Evolutionary conservation across 1,139 yeast genomes (phyloP).

Genomic region (Sugiyamaella paludigena): DNA sequence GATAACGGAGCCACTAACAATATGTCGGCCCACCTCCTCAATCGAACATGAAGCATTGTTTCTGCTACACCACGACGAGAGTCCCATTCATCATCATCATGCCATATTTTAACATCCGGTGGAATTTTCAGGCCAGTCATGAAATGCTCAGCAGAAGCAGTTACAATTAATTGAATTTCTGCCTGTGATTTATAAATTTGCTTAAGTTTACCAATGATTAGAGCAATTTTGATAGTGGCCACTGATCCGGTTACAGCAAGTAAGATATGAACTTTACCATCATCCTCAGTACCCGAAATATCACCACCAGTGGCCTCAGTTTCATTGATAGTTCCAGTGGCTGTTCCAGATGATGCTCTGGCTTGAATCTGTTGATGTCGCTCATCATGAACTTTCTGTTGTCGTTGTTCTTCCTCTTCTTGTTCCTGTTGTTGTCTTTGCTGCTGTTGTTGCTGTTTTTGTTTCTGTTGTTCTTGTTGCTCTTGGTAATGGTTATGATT

Average conservation of each 20-base stretch:
- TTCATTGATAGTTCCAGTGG: not conserved
- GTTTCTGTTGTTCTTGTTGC: no score
- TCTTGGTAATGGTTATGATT: not conserved
- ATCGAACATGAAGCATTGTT: constrained; percentile 77
- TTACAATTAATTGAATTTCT: constrained; percentile 81
- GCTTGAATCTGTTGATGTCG: no score
- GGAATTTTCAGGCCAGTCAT: constrained; percentile 73
- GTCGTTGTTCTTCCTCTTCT: no score
- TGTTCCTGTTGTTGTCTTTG: no score
- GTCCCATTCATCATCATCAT: constrained; percentile 93
- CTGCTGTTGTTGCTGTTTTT: no score
- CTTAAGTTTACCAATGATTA: constrained; percentile 28
- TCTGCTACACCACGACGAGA: constrained; percentile 52
- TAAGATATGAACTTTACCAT: constrained; percentile 71
- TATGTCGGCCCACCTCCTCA: constrained; percentile 94
- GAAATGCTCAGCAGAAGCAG: constrained; percentile 81
- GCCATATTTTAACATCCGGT: constrained; percentile 83
- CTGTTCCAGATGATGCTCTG: no score
- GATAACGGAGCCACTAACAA: constrained; percentile 88
- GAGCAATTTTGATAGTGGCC: constrained; percentile 78
- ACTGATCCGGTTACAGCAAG: constrained; percentile 95
- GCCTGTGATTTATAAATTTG: constrained; percentile 39
- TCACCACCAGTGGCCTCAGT: not conserved
- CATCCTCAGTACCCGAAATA: constrained; percentile 15
- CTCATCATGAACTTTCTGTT: no score